phyloP scores from a whole-genome alignment of 2,329 filamentous ascomycete species.

The Penicillium sp. region DNA sequence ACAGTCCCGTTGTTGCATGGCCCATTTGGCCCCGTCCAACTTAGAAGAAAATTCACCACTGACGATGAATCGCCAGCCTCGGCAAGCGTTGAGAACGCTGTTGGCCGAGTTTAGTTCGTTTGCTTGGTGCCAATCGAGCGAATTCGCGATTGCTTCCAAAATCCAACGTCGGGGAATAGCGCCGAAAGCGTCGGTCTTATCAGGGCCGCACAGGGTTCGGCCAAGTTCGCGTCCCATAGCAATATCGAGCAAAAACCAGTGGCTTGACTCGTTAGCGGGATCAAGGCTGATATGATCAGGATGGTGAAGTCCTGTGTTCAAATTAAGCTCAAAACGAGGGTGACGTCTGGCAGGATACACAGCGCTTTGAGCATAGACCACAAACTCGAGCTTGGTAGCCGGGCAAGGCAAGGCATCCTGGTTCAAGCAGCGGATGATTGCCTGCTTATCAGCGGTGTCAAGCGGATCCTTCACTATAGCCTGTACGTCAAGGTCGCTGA shows the following conservation, averaged over 20 bases:
- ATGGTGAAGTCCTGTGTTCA: neutral
- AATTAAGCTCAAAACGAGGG: neutral
- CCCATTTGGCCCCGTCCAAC: conserved; percentile 19
- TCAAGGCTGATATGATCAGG: conserved; percentile 11
- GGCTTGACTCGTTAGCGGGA: conserved; percentile 16
- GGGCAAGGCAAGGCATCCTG: conserved; percentile 16
- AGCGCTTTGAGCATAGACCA: conserved; percentile 14
- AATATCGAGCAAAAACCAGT: conserved; percentile 21
- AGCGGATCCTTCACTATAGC: conserved; percentile 15
- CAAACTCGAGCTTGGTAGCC: conserved; percentile 18
- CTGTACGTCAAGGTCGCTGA: conserved; percentile 6
- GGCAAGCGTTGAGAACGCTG: conserved; percentile 16
- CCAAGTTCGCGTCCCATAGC: conserved; percentile 19
- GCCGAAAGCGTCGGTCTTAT: conserved; percentile 14
- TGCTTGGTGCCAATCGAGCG: conserved; percentile 15
- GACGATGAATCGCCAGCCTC: conserved; percentile 16
- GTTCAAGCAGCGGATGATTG: conserved; percentile 8
- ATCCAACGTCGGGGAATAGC: conserved; percentile 11
- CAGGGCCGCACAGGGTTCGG: conserved; percentile 14
- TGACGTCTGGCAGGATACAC: neutral
- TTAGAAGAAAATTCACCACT: conserved; percentile 16
- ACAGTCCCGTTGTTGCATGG: conserved; percentile 17
- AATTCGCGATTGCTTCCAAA: neutral
- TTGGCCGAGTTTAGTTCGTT: conserved; percentile 19
- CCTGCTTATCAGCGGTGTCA: neutral